phyloP scores from a whole-genome alignment of 1,284 basidiomycete species.

The Porogramme epimiltina region DNA sequence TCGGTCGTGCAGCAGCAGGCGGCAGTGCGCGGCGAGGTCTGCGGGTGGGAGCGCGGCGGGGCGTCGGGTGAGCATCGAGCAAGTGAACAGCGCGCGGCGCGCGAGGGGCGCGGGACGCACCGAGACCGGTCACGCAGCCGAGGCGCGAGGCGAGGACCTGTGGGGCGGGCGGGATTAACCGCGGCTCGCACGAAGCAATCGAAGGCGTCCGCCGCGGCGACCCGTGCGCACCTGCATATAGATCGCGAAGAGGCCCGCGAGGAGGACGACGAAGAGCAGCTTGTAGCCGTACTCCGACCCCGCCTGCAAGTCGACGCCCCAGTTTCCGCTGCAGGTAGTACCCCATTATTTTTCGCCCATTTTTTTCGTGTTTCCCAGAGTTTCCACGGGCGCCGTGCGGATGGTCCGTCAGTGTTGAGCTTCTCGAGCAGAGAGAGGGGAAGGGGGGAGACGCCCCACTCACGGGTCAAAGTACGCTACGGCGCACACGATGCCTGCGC shows the following conservation, averaged over 20 bases:
- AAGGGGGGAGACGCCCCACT: conserved; percentile 19
- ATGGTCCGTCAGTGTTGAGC: no score
- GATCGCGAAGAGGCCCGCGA: conserved; percentile 88
- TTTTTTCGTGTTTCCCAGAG: no score
- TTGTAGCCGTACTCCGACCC: conserved; percentile 82
- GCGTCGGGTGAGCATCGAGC: not conserved
- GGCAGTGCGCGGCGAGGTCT: conserved; percentile 76
- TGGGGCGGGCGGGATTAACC: no score
- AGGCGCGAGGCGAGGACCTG: conserved; percentile 53
- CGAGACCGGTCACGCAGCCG: conserved; percentile 71
- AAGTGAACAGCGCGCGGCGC: not conserved
- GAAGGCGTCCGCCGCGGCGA: no score
- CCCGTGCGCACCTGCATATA: conserved; percentile 63
- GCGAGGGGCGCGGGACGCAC: conserved; percentile 35
- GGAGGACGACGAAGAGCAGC: conserved; percentile 83
- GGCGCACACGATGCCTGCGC: conserved; percentile 51
- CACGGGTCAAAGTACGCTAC: conserved; percentile 60
- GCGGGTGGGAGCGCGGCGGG: not conserved
- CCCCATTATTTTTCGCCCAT: not conserved
- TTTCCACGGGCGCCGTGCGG: no score
- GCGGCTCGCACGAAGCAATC: no score
- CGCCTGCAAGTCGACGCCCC: conserved; percentile 77
- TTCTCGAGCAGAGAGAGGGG: no score
- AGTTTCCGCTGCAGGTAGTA: conserved; percentile 57
- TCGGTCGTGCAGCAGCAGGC: conserved; percentile 68